Evolutionary conservation across 345 rosid genomes (phyloP), one percentile per base, ranked within the genome.

Genomic region (Melaleuca quinquenervia): DNA sequence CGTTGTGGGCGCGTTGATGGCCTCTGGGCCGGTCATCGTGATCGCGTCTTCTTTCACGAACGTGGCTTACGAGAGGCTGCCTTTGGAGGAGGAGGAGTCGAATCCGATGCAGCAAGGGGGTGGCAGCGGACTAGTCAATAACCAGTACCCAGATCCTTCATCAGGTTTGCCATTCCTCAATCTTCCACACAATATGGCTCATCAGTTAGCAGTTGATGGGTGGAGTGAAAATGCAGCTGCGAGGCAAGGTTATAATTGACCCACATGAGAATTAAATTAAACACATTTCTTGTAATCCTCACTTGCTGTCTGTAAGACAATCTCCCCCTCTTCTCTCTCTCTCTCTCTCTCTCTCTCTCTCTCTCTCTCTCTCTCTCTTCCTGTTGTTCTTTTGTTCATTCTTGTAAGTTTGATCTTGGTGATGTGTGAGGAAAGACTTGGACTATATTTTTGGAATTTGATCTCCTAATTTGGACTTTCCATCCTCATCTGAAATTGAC

Each of bases 61-160:
- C 90, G 94, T 90, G 64, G 92, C 90, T 18, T 92, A 91, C 32
- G 94, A 92, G 85, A 86, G 94, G 86, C 82, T 92, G 53, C 94
- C 94, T 7, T 56, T 92, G 85, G 90, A 88, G 7, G 93, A 92
- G 82, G 91, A 87, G 85, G 88, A 87, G 82, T 86, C 49, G 90
- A 75, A 85, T 86, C 90, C 48, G 86, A 85, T 13, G 62, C 89
- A 44, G 78, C 48, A 52, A 41, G 75, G 83, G 51, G 83, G 74
- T 18, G 89, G 87, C 21, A 54, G 82, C 24, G 84, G 85, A 36
- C 48, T 22, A 20, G 48, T 36, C 80, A 18, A 11, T 20, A 36
- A 44, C 78, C 80, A n/a, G 21, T 90, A 84, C 58, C 82, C 87
- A 76, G 91, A 90, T 82, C 90, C 87, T 6, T 86, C 84, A 32